Conservation (phyloP, 768 basidiomycete genomes). For the Pholiota microspora region DNA sequence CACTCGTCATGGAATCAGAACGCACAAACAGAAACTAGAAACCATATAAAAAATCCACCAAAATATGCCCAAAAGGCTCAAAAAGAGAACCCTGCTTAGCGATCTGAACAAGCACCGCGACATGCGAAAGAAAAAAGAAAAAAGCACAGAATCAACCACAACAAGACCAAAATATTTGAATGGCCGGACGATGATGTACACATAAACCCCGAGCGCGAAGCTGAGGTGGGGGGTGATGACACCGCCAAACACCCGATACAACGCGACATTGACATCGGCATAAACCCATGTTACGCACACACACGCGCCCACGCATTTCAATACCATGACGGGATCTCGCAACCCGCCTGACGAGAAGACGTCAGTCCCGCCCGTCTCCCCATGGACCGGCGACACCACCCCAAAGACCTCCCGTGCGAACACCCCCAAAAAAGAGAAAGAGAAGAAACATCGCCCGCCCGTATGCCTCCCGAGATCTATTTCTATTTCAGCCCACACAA, state of each 20-base stretch:
- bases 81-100: slow-evolving; percentile 2
- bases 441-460: not conserved
- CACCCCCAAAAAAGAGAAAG: too few species aligned
- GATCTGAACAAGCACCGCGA: slow-evolving; percentile 11
- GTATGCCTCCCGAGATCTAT: not conserved
- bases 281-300: too few species aligned
- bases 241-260: too few species aligned
- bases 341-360: not conserved
- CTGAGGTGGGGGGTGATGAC: not conserved
- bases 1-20: not conserved
- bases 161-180: not conserved
- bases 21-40: not conserved
- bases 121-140: slow-evolving; percentile 15
- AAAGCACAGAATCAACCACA: too few species aligned
- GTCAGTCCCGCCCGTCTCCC: not conserved
- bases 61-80: not conserved
- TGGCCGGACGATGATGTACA: not conserved
- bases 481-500: not conserved
- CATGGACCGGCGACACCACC: not conserved
- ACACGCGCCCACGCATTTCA: not conserved
- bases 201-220: not conserved
- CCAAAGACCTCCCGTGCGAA: not conserved
- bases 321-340: not conserved
- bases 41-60: not conserved
- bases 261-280: not conserved